phyloP scores from a whole-genome alignment of 169 alveolate species.

The Toxoplasma gondii region DNA sequence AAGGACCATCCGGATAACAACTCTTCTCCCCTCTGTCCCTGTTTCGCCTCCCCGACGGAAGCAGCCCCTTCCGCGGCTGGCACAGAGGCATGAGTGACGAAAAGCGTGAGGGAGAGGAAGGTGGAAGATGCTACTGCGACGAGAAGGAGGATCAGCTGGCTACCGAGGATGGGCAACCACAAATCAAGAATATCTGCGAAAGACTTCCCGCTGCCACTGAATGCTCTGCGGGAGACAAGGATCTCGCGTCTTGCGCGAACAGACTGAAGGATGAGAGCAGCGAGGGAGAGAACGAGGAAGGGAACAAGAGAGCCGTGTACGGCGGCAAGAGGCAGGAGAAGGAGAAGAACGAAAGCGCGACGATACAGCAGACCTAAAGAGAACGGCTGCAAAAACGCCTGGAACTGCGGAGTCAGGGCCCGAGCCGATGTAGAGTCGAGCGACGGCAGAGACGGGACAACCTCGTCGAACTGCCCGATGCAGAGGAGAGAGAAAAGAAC shows the following conservation, averaged over 20 bases:
- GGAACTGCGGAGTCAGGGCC: not conserved
- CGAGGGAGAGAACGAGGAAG: not conserved
- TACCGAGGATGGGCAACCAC: not conserved
- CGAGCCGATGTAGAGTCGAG: not conserved
- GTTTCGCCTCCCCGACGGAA: no score
- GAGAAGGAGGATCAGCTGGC: not conserved
- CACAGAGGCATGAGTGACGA: not conserved
- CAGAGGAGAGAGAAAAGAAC: not conserved
- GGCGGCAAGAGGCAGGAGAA: not conserved
- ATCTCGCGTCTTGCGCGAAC: not conserved
- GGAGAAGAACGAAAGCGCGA: constrained; percentile 10
- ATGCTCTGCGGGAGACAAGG: not conserved
- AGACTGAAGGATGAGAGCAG: not conserved
- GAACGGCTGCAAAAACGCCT: not conserved
- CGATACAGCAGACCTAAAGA: not conserved
- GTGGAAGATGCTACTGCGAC: not conserved
- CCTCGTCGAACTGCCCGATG: not conserved
- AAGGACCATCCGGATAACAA: not conserved
- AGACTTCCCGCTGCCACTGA: constrained; percentile 32
- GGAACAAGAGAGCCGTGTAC: not conserved
- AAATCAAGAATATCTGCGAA: not conserved
- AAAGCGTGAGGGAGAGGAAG: not conserved
- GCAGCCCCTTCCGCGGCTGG: no score
- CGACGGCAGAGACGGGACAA: not conserved
- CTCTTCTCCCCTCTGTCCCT: no score